These are phyloP conservation scores for Flaveria bidentis DNA, from an alignment of 129 eudicot genomes.

Conservation along the genomic window DNA sequence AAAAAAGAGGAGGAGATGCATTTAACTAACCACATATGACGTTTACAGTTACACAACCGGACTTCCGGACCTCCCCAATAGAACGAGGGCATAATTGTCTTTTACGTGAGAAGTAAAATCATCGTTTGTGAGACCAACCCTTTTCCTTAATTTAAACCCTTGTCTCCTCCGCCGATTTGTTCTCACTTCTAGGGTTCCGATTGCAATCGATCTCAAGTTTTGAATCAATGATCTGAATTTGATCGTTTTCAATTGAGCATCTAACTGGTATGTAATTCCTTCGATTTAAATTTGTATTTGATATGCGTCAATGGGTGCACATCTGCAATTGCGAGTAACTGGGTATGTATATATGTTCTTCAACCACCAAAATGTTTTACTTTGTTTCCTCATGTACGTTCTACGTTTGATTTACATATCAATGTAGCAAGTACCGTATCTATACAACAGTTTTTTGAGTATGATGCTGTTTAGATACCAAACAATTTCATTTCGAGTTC, in stretches of 20 bases:
- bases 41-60: no score
- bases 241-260: background rate
- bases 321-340: background rate
- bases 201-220: background rate
- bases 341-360: background rate
- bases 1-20: no score
- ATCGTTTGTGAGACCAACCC: background rate
- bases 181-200: slow-evolving; percentile 19
- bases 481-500: background rate
- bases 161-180: background rate
- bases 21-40: no score
- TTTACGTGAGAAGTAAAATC: no score
- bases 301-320: background rate
- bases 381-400: background rate
- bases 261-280: slow-evolving; percentile 11
- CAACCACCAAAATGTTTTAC: background rate
- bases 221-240: background rate
- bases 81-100: background rate
- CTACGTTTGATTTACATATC: background rate
- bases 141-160: slow-evolving; percentile 7
- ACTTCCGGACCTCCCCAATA: no score
- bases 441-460: no score
- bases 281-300: slow-evolving; percentile 3
- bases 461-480: background rate
- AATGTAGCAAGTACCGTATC: background rate